A percentile compares a stretch with the other conserved stretches of the same genome.
Conservation (phyloP, 768 basidiomycete species). For the Lactarius vividus region DNA sequence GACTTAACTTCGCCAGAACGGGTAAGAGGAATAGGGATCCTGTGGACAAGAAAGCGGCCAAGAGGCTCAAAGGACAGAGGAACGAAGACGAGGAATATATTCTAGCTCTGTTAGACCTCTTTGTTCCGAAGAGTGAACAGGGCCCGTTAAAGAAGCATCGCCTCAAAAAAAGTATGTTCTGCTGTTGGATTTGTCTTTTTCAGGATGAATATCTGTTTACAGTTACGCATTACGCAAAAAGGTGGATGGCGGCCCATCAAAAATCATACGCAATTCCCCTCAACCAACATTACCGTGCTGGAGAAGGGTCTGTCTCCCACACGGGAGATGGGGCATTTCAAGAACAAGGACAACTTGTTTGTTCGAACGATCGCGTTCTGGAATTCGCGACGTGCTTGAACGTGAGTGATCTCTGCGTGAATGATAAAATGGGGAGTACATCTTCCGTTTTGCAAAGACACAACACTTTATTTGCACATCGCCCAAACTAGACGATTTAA, state of each 20-base stretch:
- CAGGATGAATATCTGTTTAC: not conserved
- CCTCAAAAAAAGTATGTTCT: conserved; percentile 9
- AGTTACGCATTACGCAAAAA: conserved; percentile 5
- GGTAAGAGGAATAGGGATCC: not conserved
- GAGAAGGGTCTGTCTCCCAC: not conserved
- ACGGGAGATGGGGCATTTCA: not conserved
- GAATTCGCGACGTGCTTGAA: not conserved
- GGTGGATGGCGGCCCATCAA: not conserved
- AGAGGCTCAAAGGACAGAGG: conserved; percentile 10
- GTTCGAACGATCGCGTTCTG: not conserved
- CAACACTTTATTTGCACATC: not conserved
- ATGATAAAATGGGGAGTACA: not conserved
- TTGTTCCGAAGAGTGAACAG: not conserved
- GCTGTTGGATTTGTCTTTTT: not conserved
- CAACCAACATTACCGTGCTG: not conserved
- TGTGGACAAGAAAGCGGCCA: conserved; percentile 10
- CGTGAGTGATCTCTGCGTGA: not conserved
- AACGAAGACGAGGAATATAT: conserved; percentile 6
- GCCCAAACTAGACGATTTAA: not conserved
- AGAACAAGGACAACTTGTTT: not conserved
- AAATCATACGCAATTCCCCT: not conserved
- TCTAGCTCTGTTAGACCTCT: conserved; percentile 1
- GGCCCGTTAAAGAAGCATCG: conserved; percentile 16
- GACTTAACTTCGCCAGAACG: not conserved
- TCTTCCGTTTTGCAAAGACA: not conserved